Evolutionary conservation across 805 yeast genomes (phyloP).

Genomic region (Hanseniaspora opuntiae): DNA sequence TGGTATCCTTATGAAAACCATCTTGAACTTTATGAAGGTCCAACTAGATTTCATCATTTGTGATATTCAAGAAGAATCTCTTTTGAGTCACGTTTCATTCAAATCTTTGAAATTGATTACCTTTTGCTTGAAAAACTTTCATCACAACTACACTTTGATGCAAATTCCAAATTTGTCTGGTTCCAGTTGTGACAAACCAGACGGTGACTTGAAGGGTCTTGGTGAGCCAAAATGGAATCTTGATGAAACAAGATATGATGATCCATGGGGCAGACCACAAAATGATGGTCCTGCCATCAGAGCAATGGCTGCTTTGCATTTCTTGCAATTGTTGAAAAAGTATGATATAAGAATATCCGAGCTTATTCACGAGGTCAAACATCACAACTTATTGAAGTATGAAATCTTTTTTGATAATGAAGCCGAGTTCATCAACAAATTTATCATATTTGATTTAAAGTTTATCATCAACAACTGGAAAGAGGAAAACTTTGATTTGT

Average conservation of each 20-base stretch:
- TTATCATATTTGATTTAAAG: conserved; percentile 56
- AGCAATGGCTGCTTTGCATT: conserved; percentile 47
- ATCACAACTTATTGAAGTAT: neutral
- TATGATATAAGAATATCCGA: conserved; percentile 21
- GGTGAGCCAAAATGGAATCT: conserved; percentile 85
- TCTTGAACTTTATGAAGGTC: conserved; percentile 36
- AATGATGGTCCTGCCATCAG: conserved; percentile 88
- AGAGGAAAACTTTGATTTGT: conserved; percentile 61
- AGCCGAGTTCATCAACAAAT: conserved; percentile 34
- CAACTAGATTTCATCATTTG: conserved; percentile 27
- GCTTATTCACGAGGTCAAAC: conserved; percentile 20
- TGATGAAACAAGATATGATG: conserved; percentile 48
- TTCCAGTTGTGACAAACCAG: conserved; percentile 26
- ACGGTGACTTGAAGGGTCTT: conserved; percentile 36
- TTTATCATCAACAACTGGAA: conserved; percentile 54
- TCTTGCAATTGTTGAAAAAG: conserved; percentile 32
- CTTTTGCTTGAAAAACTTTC: conserved; percentile 48
- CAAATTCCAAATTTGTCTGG: conserved; percentile 61
- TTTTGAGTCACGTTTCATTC: conserved; percentile 12
- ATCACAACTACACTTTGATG: conserved; percentile 47
- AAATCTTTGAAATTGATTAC: conserved; percentile 18
- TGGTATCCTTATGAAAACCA: conserved; percentile 60
- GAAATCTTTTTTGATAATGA: conserved; percentile 18
- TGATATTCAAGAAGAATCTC: conserved; percentile 16
- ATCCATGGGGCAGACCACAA: conserved; percentile 88